Evolutionary conservation across 495 filamentous ascomycete genomes (phyloP).

Genomic region (Penicillium canescens): DNA sequence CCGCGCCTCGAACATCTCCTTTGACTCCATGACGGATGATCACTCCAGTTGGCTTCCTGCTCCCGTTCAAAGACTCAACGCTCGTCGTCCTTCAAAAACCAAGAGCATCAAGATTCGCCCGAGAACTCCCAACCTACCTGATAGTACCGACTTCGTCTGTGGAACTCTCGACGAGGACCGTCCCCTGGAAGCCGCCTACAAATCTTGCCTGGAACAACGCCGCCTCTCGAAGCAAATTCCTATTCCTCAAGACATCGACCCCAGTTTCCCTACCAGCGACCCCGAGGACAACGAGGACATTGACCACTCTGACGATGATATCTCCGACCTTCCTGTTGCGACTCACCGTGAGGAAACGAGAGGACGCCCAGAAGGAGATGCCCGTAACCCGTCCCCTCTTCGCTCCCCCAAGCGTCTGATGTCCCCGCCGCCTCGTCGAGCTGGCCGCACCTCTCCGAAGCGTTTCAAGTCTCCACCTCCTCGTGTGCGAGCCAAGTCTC

Average conservation of each 20-base stretch:
- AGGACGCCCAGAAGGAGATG: conserved; percentile 29
- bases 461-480: conserved; percentile 65
- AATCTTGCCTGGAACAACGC: conserved; percentile 78
- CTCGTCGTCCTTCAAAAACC: conserved; percentile 39
- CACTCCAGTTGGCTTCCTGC: conserved; percentile 36
- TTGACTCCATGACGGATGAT: conserved; percentile 59
- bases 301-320: conserved; percentile 55
- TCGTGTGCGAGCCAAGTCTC: conserved; percentile 27
- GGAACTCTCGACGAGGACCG: conserved; percentile 95
- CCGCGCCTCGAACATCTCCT: conserved; percentile 60
- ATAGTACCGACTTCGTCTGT: conserved; percentile 97
- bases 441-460: conserved; percentile 68
- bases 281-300: conserved; percentile 81
- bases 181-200: conserved; percentile 88
- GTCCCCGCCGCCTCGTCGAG: conserved; percentile 65
- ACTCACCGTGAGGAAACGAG: conserved; percentile 30
- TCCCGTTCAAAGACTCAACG: conserved; percentile 21
- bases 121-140: conserved; percentile 80
- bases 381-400: conserved; percentile 33
- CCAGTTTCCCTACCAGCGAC: conserved; percentile 93
- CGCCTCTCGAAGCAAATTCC: conserved; percentile 73
- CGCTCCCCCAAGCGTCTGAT: conserved; percentile 47
- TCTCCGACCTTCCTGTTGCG: conserved; percentile 30
- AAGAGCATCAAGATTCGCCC: conserved; percentile 58
- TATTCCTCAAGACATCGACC: conserved; percentile 94